A percentile compares a stretch with the other conserved stretches of the same genome.
phyloP scores from a whole-genome alignment of 176 grass and related monocot genomes.

The Canna indica region DNA sequence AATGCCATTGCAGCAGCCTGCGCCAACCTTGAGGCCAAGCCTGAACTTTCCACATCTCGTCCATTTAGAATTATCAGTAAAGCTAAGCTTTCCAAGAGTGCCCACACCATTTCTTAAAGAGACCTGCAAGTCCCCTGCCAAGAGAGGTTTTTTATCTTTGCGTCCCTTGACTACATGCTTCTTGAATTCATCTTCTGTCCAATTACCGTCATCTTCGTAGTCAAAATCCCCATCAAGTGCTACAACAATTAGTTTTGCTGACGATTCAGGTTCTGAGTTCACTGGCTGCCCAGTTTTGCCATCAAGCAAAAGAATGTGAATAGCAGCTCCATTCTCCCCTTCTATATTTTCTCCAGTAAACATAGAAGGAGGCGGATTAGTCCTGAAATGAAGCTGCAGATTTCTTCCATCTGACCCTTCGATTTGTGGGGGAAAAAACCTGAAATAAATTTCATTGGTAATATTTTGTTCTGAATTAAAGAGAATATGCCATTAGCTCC shows the following conservation, averaged over 20 bases:
- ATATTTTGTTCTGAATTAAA: not conserved
- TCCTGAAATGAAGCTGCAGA: slow-evolving; percentile 49
- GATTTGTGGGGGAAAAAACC: slow-evolving; percentile 48
- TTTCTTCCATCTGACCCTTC: slow-evolving; percentile 56
- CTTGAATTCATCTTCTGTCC: slow-evolving; percentile 67
- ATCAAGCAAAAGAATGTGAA: slow-evolving; percentile 68
- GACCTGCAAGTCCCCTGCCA: slow-evolving; percentile 75
- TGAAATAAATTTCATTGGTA: not conserved
- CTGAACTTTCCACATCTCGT: slow-evolving; percentile 84
- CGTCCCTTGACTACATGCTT: slow-evolving; percentile 75
- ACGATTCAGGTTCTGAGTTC: slow-evolving; percentile 59
- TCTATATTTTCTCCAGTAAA: slow-evolving; percentile 59
- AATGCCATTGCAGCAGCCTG: slow-evolving; percentile 41
- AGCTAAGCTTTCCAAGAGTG: slow-evolving; percentile 61
- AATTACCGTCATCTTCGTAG: slow-evolving; percentile 61
- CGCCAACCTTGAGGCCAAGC: slow-evolving; percentile 58
- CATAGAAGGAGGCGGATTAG: slow-evolving; percentile 47
- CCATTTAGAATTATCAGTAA: slow-evolving; percentile 98
- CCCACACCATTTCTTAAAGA: slow-evolving; percentile 78
- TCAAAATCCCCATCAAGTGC: slow-evolving; percentile 93
- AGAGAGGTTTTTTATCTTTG: slow-evolving; percentile 66
- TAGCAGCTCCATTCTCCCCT: slow-evolving; percentile 56
- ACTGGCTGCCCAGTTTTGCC: slow-evolving; percentile 31
- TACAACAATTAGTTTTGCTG: slow-evolving; percentile 77
- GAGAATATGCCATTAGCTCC: not conserved